Conservation (phyloP, 768 basidiomycete genomes). For the Mycena venus region DNA sequence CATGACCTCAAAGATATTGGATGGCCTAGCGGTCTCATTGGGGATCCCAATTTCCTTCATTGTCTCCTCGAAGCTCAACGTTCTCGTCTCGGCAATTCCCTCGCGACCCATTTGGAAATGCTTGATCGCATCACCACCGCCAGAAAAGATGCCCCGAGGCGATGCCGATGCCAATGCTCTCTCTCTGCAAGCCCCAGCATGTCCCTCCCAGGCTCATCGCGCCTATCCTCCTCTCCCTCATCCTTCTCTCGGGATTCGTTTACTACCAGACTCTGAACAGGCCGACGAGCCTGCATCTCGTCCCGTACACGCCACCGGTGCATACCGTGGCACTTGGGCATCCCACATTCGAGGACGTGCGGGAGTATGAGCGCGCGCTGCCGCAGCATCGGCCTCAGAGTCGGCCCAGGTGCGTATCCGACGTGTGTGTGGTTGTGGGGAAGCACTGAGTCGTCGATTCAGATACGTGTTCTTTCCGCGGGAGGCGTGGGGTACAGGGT, state of each 20-base stretch:
- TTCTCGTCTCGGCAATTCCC: too few relatives aligned
- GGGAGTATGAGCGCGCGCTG: conserved; percentile 16
- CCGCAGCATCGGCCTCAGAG: conserved; percentile 17
- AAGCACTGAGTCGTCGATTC: neutral
- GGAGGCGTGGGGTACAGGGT: conserved; percentile 25
- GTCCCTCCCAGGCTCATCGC: neutral
- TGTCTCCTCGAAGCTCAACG: too few relatives aligned
- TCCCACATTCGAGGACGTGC: conserved; percentile 21
- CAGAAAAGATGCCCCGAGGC: too few relatives aligned
- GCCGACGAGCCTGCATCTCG: neutral
- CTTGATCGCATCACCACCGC: too few relatives aligned
- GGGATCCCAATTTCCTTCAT: too few relatives aligned
- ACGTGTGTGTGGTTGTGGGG: neutral
- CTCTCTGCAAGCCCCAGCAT: too few relatives aligned
- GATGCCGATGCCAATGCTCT: too few relatives aligned
- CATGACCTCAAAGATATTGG: too few relatives aligned
- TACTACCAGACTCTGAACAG: neutral
- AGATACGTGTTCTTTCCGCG: conserved; percentile 26
- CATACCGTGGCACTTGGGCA: conserved; percentile 1
- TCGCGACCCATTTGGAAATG: too few relatives aligned
- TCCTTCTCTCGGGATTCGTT: neutral
- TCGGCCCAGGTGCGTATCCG: neutral
- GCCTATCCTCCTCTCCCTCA: neutral
- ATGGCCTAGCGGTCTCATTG: too few relatives aligned
- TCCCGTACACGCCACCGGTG: neutral